Conservation (phyloP, 371 early-diverging fungal species). For the Mortierella sp. region DNA sequence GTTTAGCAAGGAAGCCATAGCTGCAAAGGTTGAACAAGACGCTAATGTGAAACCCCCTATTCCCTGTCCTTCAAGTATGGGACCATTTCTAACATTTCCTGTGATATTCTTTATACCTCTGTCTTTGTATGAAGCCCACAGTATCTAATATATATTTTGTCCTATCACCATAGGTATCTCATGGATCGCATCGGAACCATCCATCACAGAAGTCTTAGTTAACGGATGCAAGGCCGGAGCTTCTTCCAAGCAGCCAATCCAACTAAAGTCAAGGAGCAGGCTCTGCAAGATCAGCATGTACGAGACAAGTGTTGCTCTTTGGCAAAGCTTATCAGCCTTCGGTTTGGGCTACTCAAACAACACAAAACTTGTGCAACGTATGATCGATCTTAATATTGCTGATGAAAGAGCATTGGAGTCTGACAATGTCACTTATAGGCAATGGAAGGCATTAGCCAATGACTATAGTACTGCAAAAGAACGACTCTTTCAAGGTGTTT, state of each 20-base stretch:
- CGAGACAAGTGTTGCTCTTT: constrained; percentile 16
- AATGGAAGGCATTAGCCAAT: constrained; percentile 61
- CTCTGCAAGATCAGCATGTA: constrained; percentile 55
- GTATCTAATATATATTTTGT: background rate
- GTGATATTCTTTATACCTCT: background rate
- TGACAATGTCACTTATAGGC: constrained; percentile 51
- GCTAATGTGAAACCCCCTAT: constrained; percentile 39
- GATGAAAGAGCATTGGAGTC: background rate
- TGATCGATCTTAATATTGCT: background rate
- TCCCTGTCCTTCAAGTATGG: constrained; percentile 60
- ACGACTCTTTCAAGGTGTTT: constrained; percentile 60
- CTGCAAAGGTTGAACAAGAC: constrained; percentile 36
- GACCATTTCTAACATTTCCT: background rate
- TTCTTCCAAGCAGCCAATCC: constrained; percentile 61
- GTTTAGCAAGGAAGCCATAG: constrained; percentile 61
- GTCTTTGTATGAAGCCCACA: too few relatives aligned
- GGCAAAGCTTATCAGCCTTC: constrained; percentile 6
- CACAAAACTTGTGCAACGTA: constrained; percentile 4
- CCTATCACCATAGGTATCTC: constrained; percentile 57
- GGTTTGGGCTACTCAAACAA: background rate
- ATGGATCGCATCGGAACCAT: constrained; percentile 64
- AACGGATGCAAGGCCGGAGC: constrained; percentile 67
- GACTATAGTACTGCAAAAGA: constrained; percentile 62
- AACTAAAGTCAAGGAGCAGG: constrained; percentile 60
- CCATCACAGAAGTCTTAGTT: constrained; percentile 66